Evolutionary conservation across 306 rosid species (phyloP).

Genomic region (Potentilla sterilis): DNA sequence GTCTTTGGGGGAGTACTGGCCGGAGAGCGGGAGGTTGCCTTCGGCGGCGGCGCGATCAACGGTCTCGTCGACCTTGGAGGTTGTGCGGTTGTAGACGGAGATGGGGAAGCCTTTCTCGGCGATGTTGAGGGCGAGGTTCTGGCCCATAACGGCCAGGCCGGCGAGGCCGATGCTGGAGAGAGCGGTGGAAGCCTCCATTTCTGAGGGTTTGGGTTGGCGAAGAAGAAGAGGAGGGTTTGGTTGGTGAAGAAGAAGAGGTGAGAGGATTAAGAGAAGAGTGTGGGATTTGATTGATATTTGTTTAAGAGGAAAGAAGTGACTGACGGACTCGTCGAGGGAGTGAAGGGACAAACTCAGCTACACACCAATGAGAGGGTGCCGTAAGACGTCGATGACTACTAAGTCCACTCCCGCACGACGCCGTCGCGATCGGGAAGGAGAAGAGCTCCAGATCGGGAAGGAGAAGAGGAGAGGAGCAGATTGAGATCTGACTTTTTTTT

Average conservation of each 20-base stretch:
- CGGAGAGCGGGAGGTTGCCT: slow-evolving; percentile 64
- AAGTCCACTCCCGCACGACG: background rate
- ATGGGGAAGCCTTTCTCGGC: slow-evolving; percentile 92
- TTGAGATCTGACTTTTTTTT: no score
- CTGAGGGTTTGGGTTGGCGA: background rate
- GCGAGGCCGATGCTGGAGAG: slow-evolving; percentile 88
- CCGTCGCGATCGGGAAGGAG: no score
- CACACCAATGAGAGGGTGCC: background rate
- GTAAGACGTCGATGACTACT: slow-evolving; percentile 11
- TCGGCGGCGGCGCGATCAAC: slow-evolving; percentile 70
- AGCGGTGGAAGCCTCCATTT: slow-evolving; percentile 64
- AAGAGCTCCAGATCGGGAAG: no score
- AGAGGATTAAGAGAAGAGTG: background rate
- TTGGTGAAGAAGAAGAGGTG: no score
- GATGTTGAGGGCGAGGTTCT: slow-evolving; percentile 92
- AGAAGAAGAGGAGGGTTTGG: no score
- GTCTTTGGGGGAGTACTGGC: slow-evolving; percentile 74
- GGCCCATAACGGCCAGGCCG: slow-evolving; percentile 97
- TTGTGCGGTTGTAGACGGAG: slow-evolving; percentile 91
- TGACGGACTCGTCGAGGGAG: slow-evolving; percentile 90
- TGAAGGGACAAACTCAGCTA: slow-evolving; percentile 48
- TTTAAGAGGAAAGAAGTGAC: background rate
- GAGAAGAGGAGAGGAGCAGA: no score
- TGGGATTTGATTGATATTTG: no score
- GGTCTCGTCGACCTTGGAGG: slow-evolving; percentile 87